Evolutionary conservation across 306 rosid genomes (phyloP), one percentile per base, ranked within the genome.

Genomic region (Cucumis hystrix): DNA sequence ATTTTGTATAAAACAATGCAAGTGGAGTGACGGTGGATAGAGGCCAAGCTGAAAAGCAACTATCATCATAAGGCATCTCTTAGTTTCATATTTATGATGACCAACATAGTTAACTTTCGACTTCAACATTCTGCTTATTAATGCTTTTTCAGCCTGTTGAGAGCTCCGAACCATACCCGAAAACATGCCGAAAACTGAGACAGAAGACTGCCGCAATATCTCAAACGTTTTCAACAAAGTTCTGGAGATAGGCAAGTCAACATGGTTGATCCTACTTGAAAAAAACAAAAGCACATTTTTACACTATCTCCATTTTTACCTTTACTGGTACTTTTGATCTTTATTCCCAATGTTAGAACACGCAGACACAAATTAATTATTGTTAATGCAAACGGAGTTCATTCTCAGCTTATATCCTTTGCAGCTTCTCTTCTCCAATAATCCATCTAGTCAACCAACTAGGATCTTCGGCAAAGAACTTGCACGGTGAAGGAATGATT

Each of bases 361-460:
- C 6, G 41, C 40, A 13, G 4, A 70, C 59, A 70, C 57, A 45
- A 67, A 10, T 40, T 18, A 66, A 40, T 11, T 9, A 66, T 40
- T 18, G 73, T 10, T 41, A 67, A 67, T 67, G 28, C 47, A 67
- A 67, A n/a, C 6, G 55, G 74, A 10, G 10, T 68, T 68, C 11
- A 41, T 68, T 16, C 59, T 28, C 59, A 71, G 30, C 15, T 85
- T 79, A 90, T 77, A 83, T 54, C 56, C 88, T 86, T 18, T 85
- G 86, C 37, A 84, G 78, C 82, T 88, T 87, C 86, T 90, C 97
- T 63, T 90, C 96, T 79, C 93, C 96, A 84, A 86, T 77, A 74
- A 95, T 87, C 93, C 93, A 90, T 81, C 96, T 86, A 0, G 97
- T 85, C 91, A 95, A 82, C 98, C 98, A 95, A 79, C 97, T 92